A percentile compares a stretch with the other conserved stretches of the same genome.
Conservation (phyloP, 495 filamentous ascomycete species). For the Podospora australis region DNA sequence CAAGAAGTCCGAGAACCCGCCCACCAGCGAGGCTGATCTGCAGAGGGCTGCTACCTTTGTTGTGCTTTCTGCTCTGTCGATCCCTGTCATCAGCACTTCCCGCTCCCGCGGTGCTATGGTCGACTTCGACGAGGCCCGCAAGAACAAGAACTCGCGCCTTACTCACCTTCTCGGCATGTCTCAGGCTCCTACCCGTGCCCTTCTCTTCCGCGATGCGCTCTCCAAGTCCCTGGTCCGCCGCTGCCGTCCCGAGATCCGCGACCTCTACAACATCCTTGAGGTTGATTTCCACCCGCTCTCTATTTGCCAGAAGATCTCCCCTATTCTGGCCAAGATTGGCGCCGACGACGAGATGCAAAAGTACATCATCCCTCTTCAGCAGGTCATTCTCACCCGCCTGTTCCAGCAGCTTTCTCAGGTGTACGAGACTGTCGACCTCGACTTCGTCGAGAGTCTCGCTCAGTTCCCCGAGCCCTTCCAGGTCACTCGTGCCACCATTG, state of each 20-base stretch:
- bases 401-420: constrained; percentile 99
- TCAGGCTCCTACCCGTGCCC: constrained; percentile 78
- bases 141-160: constrained; percentile 96
- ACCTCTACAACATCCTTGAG: constrained; percentile 96
- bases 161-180: constrained; percentile 94
- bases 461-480: constrained; percentile 97
- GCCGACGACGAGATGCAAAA: constrained; percentile 93
- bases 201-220: constrained; percentile 89
- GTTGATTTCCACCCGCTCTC: constrained; percentile 98
- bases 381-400: constrained; percentile 94
- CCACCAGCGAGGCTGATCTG: constrained; percentile 80
- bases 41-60: constrained; percentile 85
- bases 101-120: constrained; percentile 91
- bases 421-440: constrained; percentile 94
- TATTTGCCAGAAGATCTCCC: constrained; percentile 98
- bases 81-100: constrained; percentile 97
- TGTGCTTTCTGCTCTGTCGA: constrained; percentile 88
- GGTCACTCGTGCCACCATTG: constrained; percentile 82
- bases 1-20: constrained; percentile 89
- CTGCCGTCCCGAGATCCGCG: constrained; percentile 85
- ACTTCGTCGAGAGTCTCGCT: constrained; percentile 87
- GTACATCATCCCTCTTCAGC: constrained; percentile 89
- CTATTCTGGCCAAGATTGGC: constrained; percentile 89
- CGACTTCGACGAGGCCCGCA: constrained; percentile 93
- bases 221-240: constrained; percentile 90